These are phyloP conservation scores for Pelargonium fulgidum DNA, from an alignment of 441 rosid genomes.

Conservation along the genomic window DNA sequence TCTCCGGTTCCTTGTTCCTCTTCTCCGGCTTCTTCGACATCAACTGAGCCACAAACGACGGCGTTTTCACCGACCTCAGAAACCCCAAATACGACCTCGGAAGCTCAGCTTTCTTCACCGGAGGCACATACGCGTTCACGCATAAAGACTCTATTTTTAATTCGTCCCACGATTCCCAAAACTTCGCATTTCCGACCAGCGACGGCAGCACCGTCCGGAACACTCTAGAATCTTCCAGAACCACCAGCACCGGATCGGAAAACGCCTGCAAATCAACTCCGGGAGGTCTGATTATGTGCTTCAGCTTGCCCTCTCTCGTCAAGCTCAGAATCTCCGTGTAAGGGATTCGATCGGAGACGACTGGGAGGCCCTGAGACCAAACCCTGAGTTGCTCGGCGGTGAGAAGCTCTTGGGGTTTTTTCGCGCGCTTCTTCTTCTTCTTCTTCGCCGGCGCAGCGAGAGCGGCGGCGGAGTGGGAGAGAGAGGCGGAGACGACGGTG, in stretches of 20 bases:
- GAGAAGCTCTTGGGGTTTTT: constrained; percentile 46
- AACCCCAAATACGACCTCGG: constrained; percentile 75
- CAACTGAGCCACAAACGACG: constrained; percentile 3
- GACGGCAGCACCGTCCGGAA: constrained; percentile 81
- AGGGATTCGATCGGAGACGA: constrained; percentile 57
- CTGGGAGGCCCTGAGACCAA: constrained; percentile 68
- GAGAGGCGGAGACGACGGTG: constrained; percentile 52
- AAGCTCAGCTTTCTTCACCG: constrained; percentile 63
- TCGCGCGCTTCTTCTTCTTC: constrained; percentile 44
- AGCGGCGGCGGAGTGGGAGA: constrained; percentile 35
- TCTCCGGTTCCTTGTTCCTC: constrained; percentile 48
- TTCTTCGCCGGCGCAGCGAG: constrained; percentile 45
- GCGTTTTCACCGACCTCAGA: constrained; percentile 41
- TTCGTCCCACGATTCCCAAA: constrained; percentile 81
- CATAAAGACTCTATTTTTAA: constrained; percentile 54
- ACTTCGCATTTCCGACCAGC: constrained; percentile 50
- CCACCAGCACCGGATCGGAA: constrained; percentile 63
- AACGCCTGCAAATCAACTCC: constrained; percentile 38
- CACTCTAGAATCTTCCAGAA: constrained; percentile 73
- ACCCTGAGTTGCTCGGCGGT: constrained; percentile 67
- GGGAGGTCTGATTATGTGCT: constrained; percentile 69
- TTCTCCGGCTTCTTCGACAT: constrained; percentile 61
- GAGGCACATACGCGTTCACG: constrained; percentile 78
- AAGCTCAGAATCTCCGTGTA: constrained; percentile 61
- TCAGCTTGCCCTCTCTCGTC: constrained; percentile 54